These are phyloP conservation scores for Euryodendron excelsum DNA, from an alignment of 148 eudicot genomes.

Conservation along the genomic window DNA sequence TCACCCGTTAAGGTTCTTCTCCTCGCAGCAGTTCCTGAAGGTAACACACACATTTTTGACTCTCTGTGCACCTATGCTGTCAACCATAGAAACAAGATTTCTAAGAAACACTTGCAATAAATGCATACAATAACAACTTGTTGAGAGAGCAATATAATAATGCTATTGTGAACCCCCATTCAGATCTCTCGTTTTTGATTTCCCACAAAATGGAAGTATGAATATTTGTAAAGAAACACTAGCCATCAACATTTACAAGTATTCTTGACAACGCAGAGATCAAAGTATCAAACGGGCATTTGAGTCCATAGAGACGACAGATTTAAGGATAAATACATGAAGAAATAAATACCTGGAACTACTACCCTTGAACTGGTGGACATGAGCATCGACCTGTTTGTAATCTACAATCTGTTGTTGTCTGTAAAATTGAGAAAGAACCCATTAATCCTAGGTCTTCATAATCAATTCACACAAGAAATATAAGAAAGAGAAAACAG, in stretches of 20 bases:
- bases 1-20: conserved; percentile 60
- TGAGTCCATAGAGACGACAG: background rate
- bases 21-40: conserved; percentile 55
- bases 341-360: conserved; percentile 49
- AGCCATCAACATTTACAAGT: background rate
- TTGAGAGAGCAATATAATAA: background rate
- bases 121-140: background rate
- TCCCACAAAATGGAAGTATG: background rate
- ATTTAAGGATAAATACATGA: background rate
- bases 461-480: background rate
- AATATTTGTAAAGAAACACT: background rate
- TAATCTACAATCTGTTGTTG: conserved; percentile 53
- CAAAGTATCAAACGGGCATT: background rate
- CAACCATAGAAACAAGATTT: conserved; percentile 4
- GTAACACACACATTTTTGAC: conserved; percentile 45
- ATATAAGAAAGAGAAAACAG: too few relatives aligned
- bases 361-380: conserved; percentile 69
- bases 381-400: conserved; percentile 55
- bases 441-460: background rate
- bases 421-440: conserved; percentile 23
- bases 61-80: conserved; percentile 66
- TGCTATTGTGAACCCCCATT: background rate
- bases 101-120: background rate
- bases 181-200: background rate
- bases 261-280: background rate